Evolutionary conservation across 106 monocot species (phyloP).

Genomic region (Dioscorea dumetorum): DNA sequence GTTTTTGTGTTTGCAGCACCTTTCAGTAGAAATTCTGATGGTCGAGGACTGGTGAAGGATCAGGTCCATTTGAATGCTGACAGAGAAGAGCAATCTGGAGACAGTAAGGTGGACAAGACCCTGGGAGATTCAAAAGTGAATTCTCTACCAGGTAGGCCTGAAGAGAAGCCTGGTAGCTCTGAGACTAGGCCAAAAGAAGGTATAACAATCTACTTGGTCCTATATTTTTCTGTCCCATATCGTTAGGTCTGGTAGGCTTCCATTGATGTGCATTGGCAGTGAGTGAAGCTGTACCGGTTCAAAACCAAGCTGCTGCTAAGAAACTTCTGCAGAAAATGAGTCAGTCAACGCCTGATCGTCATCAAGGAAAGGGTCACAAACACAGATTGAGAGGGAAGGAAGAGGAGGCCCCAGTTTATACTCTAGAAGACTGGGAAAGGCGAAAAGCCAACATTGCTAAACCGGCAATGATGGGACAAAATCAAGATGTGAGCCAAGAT

Average conservation of each 20-base stretch:
- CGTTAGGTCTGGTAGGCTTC: no score
- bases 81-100: background rate
- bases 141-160: constrained; percentile 10
- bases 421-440: constrained; percentile 97
- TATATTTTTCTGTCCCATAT: no score
- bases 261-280: constrained; percentile 21
- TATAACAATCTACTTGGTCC: constrained; percentile 3
- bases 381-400: constrained; percentile 50
- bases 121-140: constrained; percentile 10
- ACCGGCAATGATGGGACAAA: background rate
- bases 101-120: background rate
- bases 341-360: constrained; percentile 33
- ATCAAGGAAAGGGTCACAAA: constrained; percentile 34
- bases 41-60: constrained; percentile 17
- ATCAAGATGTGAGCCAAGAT: constrained; percentile 56
- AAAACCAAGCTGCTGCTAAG: constrained; percentile 96
- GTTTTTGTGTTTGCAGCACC: background rate
- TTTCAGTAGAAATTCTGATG: constrained; percentile 13
- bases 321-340: constrained; percentile 89
- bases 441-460: constrained; percentile 39
- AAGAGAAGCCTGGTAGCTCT: constrained; percentile 29
- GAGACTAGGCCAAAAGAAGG: constrained; percentile 90
- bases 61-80: background rate
- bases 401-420: constrained; percentile 73
- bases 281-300: constrained; percentile 78